Base-by-base conservation (phyloP, 2,329 filamentous ascomycete genomes). In the Neoascochyta sp. region DNA sequence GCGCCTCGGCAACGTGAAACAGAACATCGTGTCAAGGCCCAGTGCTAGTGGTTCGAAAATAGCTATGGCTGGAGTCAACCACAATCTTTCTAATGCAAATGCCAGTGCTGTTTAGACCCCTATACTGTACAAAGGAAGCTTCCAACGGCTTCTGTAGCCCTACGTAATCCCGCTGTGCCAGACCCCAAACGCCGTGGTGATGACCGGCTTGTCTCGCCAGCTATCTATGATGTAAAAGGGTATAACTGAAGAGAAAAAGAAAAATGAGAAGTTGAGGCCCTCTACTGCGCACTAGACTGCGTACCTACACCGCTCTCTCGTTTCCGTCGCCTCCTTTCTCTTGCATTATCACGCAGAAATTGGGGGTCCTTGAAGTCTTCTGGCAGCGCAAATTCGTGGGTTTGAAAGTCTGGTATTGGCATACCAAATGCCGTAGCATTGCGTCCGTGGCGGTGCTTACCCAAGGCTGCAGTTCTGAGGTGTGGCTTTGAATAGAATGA, bases 401-500 rank as follows among this genome's bases (percentile, higher is more conserved):
- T 76, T 4, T 68, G 59, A 34, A 83, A 68, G 9, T 94, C 86
- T 1, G 89, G 89, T 12, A 96, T 64, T 0, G 83, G 75, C 15
- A 82, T 76, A 1, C 90, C 90, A 74, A 92, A 96, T 3, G 89
- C 90, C 26, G 83, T 70, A 10, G 81, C 72, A 29, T 75, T 84
- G 27, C 86, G 74, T 27, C 80, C 77, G 29, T 85, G 78, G 18
- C 87, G 75, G 27, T 78, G 72, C 45, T 78, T 80, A 39, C 78
- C 82, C n/a, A 95, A 64, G 7, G 89, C 87, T 5, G 80, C 78
- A 13, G 88, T 85, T 15, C 90, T 81, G 39, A 90, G 74, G 53
- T 93, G 81, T 14, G 75, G 79, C 64, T 92, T 88, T 11, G 74
- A 63, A 57, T 88, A 96, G 66, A 95, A 95, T 0, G 86, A 94